Percentiles rank a stretch among this genome's conserved stretches.
Evolutionary conservation across 73 alveolate species (phyloP).

Genomic region (Uronychia setigera): DNA sequence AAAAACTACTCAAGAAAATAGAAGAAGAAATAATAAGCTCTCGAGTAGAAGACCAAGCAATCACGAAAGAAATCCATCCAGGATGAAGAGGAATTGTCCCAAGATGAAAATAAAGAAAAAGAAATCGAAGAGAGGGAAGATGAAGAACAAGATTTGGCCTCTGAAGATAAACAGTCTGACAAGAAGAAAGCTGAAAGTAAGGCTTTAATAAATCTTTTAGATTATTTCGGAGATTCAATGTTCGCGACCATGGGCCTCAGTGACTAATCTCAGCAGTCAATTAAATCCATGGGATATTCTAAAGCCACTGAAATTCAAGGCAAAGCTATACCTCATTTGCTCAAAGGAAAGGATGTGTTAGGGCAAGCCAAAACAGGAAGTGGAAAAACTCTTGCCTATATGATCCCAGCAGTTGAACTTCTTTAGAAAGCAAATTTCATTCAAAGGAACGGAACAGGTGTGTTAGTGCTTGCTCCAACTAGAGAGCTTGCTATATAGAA

Average conservation of each 20-base stretch:
- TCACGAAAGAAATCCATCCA: too few relatives aligned
- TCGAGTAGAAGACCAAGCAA: too few relatives aligned
- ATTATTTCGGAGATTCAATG: conserved; percentile 71
- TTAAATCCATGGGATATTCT: conserved; percentile 79
- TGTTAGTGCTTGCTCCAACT: conserved; percentile 97
- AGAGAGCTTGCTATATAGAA: conserved; percentile 98
- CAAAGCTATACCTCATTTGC: conserved; percentile 88
- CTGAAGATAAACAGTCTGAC: too few relatives aligned
- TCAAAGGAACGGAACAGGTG: conserved; percentile 93
- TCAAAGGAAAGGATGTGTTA: conserved; percentile 94
- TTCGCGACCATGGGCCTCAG: conserved; percentile 80
- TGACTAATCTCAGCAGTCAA: conserved; percentile 74
- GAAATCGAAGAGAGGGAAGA: too few relatives aligned
- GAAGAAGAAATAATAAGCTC: too few relatives aligned
- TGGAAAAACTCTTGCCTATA: conserved; percentile 98
- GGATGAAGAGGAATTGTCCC: too few relatives aligned
- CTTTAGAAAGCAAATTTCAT: conserved; percentile 87
- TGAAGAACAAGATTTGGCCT: too few relatives aligned
- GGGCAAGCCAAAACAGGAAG: conserved; percentile 99
- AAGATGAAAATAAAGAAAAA: too few relatives aligned
- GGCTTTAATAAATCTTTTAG: too few relatives aligned
- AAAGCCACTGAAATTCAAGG: conserved; percentile 90
- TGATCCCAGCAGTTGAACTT: conserved; percentile 97
- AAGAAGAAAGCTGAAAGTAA: too few relatives aligned
- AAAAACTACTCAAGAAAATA: too few relatives aligned